These are phyloP conservation scores for Candida fluviatilis DNA, from an alignment of 805 yeast genomes.

Conservation along the genomic window DNA sequence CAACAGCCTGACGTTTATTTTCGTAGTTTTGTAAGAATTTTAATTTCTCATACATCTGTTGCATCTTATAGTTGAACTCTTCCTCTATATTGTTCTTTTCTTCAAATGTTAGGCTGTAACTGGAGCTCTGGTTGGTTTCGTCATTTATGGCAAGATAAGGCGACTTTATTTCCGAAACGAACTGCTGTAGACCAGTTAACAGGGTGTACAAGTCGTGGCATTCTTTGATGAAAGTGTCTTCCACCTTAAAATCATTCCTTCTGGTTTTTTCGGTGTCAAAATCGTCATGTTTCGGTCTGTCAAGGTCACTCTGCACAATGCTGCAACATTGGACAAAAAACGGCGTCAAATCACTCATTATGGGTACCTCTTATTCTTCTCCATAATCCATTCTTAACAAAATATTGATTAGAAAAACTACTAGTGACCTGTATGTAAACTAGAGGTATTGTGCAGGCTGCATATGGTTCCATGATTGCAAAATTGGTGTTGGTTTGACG, in stretches of 20 bases:
- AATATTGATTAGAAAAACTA: too few species aligned
- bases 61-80: conserved; percentile 49
- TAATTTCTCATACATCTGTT: conserved; percentile 48
- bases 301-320: conserved; percentile 36
- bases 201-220: conserved; percentile 29
- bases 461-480: too few species aligned
- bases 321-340: conserved; percentile 44
- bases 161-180: conserved; percentile 23
- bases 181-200: conserved; percentile 27
- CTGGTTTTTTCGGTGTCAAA: conserved; percentile 8
- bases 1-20: conserved; percentile 31
- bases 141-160: conserved; percentile 23
- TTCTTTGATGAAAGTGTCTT: conserved; percentile 41
- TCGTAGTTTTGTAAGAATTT: conserved; percentile 52
- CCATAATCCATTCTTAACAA: too few species aligned
- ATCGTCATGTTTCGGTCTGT: conserved; percentile 2
- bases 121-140: conserved; percentile 9
- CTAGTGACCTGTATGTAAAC: too few species aligned
- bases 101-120: conserved; percentile 29
- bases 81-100: conserved; percentile 56
- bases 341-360: conserved; percentile 50
- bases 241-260: conserved; percentile 11
- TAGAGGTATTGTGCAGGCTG: too few species aligned
- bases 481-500: too few species aligned
- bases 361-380: too few species aligned